Evolutionary conservation across 768 basidiomycete genomes (phyloP), one percentile per base, ranked within the genome.

Genomic region (Leucogyrophana mollusca): DNA sequence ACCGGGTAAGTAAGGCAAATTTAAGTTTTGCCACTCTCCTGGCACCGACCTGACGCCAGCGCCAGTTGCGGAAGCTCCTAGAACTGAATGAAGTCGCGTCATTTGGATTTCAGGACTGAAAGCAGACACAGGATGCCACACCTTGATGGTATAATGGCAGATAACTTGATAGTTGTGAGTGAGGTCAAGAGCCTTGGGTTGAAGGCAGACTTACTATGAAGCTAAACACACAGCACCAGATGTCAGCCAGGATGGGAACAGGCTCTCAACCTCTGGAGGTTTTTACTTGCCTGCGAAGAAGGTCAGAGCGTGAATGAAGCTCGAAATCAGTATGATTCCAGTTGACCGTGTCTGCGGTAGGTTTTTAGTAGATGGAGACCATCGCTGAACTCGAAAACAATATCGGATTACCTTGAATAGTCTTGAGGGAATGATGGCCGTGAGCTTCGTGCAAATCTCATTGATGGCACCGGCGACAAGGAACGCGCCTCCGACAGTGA

Each of bases 61-160:
- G 37, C 66, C 72, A 0, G 86, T 89, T 4, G 88, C 86, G 7
- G 85, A 85, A 1, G 86, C 73, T 1, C 89, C 89, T 9, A 90
- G 74, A 2, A 85, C 78, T n/a, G n/a, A n/a, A n/a, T n/a, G n/a
- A n/a, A n/a, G n/a, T n/a, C n/a, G n/a, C n/a, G n/a, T n/a, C n/a
- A n/a, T n/a, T n/a, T n/a, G n/a, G n/a, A n/a, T n/a, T n/a, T n/a
- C n/a, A n/a, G n/a, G n/a, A n/a, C n/a, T n/a, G n/a, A n/a, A n/a
- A n/a, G n/a, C n/a, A n/a, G n/a, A n/a, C n/a, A n/a, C n/a, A n/a
- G n/a, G n/a, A n/a, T n/a, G n/a, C n/a, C n/a, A n/a, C n/a, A n/a
- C n/a, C n/a, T 62, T 92, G 89, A 65, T 76, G 91, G 59, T 85
- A 92, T 2, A 90, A 58, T 1, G 89, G 88, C 6, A 91, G 72